Base-by-base conservation (phyloP, 2,329 filamentous ascomycete genomes). In the Pseudomassariella vexata region DNA sequence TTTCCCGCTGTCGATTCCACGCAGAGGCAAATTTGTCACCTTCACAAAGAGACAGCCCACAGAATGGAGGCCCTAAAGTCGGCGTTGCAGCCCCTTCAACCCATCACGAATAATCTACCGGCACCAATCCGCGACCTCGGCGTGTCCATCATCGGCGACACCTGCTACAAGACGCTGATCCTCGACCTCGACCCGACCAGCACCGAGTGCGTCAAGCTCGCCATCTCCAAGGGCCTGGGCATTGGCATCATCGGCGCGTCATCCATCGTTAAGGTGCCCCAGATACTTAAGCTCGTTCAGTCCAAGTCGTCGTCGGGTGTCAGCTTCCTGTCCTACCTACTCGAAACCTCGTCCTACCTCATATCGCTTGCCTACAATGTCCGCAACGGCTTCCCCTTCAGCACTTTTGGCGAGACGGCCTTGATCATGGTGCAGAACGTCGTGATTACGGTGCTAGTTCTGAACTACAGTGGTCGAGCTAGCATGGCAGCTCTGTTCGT, bases 361-460 rank as follows among this genome's bases (percentile, higher is more conserved):
- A 94, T 95, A 60, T 83, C 81, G 5, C 76, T 98, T 45, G 85
- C 86, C 32, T 98, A 98, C 70, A 95, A 94, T 59, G 71, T 85
- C 44, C 86, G 92, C 55, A 86, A 88, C 52, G 81, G 79, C 16
- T 95, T 95, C 48, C 90, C 92, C 3, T 95, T 98, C 64, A 94
- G 83, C 71, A 98, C 92, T 9, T 98, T 85, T 58, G 92, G 92
- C 59, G 92, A 98, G 73, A 90, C 87, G 18, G 88, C 85, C 22
- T 70, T 96, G 52, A 95, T 98, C 48, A 74, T 92, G 30, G 79
- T 82, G 37, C 92, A 98, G 67, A 95, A 98, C 61, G 76, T 96
- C 25, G 76, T 88, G 38, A 95, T 98, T 55, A 81, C 82, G 5
- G 76, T 88, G 30, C 62, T 96, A 48, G 88, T 98, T 24, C 67